A percentile compares a stretch with the other conserved stretches of the same genome.
Evolutionary conservation across 208 protist genomes (phyloP).

Genomic region (Leishmania lainsoni): DNA sequence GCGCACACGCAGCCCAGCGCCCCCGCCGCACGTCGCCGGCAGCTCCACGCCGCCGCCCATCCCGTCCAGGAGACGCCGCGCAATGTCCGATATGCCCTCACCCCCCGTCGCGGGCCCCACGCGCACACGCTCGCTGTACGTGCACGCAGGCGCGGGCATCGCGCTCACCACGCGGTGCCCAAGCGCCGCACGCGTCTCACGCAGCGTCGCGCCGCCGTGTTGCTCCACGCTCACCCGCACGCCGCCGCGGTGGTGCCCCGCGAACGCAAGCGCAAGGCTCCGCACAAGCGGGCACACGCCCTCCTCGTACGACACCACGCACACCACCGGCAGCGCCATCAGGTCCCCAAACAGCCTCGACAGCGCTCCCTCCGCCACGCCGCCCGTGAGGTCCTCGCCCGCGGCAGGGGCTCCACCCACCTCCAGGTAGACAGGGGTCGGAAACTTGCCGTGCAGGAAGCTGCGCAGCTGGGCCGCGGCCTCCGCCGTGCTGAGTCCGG

Average conservation of each 20-base stretch:
- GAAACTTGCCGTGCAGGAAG: constrained; percentile 32
- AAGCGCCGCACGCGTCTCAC: too few relatives aligned
- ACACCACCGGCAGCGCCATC: constrained; percentile 39
- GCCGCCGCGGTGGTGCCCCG: too few relatives aligned
- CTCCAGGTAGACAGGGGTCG: constrained; percentile 31
- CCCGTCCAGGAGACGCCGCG: not conserved
- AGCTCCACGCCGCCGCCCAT: constrained; percentile 13
- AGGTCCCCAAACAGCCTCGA: constrained; percentile 23
- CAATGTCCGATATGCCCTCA: not conserved
- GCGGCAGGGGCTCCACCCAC: not conserved
- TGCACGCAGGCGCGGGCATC: too few relatives aligned
- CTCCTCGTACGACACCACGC: too few relatives aligned
- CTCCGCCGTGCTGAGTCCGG: constrained; percentile 9
- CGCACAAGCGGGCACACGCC: too few relatives aligned
- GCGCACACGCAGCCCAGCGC: constrained; percentile 28
- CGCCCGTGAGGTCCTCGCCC: not conserved
- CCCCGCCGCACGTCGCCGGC: constrained; percentile 17
- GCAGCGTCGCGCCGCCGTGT: too few relatives aligned
- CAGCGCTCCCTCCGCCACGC: constrained; percentile 5
- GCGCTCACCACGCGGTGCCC: too few relatives aligned
- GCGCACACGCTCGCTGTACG: too few relatives aligned
- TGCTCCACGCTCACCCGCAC: too few relatives aligned
- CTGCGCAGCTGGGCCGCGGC: constrained; percentile 23
- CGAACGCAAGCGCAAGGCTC: too few relatives aligned
- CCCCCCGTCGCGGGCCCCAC: not conserved